These are phyloP conservation scores for Fusarium piperis DNA, from an alignment of 2,329 filamentous ascomycete species.

Conservation along the genomic window DNA sequence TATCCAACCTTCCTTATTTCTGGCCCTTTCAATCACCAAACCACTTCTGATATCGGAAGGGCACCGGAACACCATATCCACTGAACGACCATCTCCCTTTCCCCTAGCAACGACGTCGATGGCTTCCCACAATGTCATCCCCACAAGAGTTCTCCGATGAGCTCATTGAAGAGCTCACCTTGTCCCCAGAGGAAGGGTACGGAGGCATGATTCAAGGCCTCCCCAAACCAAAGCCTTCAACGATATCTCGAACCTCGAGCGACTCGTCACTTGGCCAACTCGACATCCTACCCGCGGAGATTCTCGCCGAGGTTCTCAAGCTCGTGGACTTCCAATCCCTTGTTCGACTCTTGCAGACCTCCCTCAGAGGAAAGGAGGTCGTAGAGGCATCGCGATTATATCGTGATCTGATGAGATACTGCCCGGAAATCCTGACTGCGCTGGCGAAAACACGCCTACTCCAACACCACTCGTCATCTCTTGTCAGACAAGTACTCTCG, in stretches of 20 bases:
- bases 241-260: background rate
- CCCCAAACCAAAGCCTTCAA: background rate
- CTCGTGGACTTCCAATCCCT: background rate
- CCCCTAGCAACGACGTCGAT: no score
- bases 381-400: background rate
- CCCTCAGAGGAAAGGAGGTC: background rate
- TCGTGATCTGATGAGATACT: background rate
- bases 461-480: background rate
- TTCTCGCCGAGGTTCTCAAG: background rate
- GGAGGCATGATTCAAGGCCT: background rate
- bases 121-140: background rate
- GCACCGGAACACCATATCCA: background rate
- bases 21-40: background rate
- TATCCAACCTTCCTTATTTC: background rate
- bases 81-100: no score
- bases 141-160: background rate
- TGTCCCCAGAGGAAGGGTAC: background rate
- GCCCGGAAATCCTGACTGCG: background rate
- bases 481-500: background rate
- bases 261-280: background rate
- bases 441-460: background rate
- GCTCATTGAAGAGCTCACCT: background rate
- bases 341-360: background rate
- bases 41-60: background rate
- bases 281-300: background rate